Evolutionary conservation across 163 green algal species (phyloP), one percentile per base, ranked within the genome.

Genomic region (Prototheca wickerhamii): DNA sequence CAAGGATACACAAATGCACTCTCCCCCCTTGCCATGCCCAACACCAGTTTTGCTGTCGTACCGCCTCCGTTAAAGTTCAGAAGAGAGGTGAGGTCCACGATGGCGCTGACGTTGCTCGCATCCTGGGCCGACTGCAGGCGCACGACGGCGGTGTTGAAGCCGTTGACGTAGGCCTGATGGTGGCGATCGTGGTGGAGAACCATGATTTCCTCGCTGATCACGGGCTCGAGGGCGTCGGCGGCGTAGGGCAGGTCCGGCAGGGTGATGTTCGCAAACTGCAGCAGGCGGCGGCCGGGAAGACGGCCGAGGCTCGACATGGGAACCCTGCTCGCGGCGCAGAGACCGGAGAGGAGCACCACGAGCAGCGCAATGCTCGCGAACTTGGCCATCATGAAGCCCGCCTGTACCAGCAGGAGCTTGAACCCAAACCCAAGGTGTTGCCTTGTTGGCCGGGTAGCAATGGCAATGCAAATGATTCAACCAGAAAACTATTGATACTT

Each of bases 1-100:
- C 40, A 49, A 23, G 40, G 12, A 49, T 49, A 49, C 40, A 49
- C 15, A 10, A 49, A 15, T 49, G 10, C 15, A 15, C 40, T 23
- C 10, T 15, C 40, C 40, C 40, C 40, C 40, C 15, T 49, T 10
- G 40, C 40, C 40, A 23, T 23, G 40, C 40, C 12, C 82, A 28
- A 75, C 20, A 25, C 56, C 26, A 35, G 12, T 12, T 57, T 1
- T 20, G 1, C 26, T 53, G 34, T 53, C 69, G 21, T 51, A 95
- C 89, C 90, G 69, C 92, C 92, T 30, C 89, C 92, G 68, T 98
- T 97, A 80, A 98, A 98, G 51, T 95, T 94, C 58, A 98, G 82
- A 20, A 85, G 88, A 6, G 65, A 55, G 67, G 96, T 79, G 56
- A 96, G 76, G 7, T 71, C 55, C 25, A 96, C 91, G 61, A 94